Base-by-base conservation (phyloP, 2,329 filamentous ascomycete species). In the Colletotrichum endophyticum region DNA sequence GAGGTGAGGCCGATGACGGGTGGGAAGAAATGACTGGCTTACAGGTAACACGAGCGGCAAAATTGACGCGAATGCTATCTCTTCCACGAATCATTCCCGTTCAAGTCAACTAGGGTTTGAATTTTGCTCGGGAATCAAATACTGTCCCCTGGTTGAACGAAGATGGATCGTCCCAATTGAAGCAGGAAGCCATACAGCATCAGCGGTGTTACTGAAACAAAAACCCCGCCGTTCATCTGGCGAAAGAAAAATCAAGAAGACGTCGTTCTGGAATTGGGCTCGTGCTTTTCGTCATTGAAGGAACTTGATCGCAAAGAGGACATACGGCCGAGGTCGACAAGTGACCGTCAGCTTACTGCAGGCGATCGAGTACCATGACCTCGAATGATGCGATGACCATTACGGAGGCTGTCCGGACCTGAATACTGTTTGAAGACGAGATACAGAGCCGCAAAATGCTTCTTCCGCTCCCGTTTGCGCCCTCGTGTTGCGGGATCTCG, bases 41-140 rank as follows among this genome's bases (percentile, higher is more conserved):
- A 68, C 56, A 49, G 39, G 70, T 74, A 49, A 72, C 74, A 77
- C 74, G 7, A 27, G 56, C 61, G 63, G 36, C 39, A 63, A 68
- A 30, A 16, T n/a, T 39, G 15, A 34, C 27, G 64, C 15, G 36
- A 39, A 34, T 11, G n/a, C 28, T 22, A 27, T 67, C 61, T 32
- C 61, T 75, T 67, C 72, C 75, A 66, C 61, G 27, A 75, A 75
- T 74, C 28, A 64, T 12, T 15, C 8, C 8, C 15, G 49, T 7
- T 27, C 8, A 27, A 63, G 15, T 11, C 15, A 25, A 19, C 70
- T 49, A 22, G 34, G 73, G 27, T 68, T 34, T 19, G 16, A 13
- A 6, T 22, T 19, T 3, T 62, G 7, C 28, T 32, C 59, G 6
- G 11, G 28, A 34, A 34, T 22, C 11, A 28, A 28, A 59, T 28